Evolutionary conservation across 345 rosid genomes (phyloP).

Genomic region (Balakata baccata): DNA sequence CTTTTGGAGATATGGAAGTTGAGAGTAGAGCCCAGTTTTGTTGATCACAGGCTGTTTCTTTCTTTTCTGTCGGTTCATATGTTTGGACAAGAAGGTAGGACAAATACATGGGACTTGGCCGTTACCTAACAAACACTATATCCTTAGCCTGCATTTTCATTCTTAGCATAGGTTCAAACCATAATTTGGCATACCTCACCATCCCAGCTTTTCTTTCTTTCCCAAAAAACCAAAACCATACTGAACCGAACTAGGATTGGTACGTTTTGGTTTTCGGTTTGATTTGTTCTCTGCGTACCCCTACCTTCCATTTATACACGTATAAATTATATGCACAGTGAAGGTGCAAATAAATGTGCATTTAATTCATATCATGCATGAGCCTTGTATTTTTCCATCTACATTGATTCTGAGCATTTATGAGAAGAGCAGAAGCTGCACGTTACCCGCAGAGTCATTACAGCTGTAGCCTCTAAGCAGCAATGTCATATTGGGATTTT

Average conservation of each 20-base stretch:
- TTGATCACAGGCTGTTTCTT: slow-evolving; percentile 22
- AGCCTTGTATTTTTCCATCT: slow-evolving; percentile 1
- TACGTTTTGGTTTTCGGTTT: too few species aligned
- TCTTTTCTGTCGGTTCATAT: slow-evolving; percentile 22
- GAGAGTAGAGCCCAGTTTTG: background rate
- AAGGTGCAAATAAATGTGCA: background rate
- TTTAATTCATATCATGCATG: slow-evolving; percentile 9
- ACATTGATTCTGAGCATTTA: background rate
- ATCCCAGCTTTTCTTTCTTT: background rate
- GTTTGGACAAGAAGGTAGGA: slow-evolving; percentile 16
- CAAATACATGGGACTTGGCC: slow-evolving; percentile 20
- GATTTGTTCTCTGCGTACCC: background rate
- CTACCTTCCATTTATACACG: background rate
- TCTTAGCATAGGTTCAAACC: slow-evolving; percentile 13
- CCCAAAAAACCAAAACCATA: too few species aligned
- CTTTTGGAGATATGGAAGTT: background rate
- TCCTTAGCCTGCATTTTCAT: slow-evolving; percentile 21
- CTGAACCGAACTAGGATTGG: too few species aligned
- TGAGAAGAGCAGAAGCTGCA: background rate
- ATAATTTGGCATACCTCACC: background rate
- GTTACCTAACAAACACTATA: slow-evolving; percentile 20
- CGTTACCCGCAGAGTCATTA: background rate
- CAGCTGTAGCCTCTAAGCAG: too few species aligned
- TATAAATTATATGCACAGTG: background rate
- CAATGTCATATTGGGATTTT: background rate